Evolutionary conservation across 805 yeast species (phyloP), one percentile per base, ranked within the genome.

Genomic region (Teunomyces stri): DNA sequence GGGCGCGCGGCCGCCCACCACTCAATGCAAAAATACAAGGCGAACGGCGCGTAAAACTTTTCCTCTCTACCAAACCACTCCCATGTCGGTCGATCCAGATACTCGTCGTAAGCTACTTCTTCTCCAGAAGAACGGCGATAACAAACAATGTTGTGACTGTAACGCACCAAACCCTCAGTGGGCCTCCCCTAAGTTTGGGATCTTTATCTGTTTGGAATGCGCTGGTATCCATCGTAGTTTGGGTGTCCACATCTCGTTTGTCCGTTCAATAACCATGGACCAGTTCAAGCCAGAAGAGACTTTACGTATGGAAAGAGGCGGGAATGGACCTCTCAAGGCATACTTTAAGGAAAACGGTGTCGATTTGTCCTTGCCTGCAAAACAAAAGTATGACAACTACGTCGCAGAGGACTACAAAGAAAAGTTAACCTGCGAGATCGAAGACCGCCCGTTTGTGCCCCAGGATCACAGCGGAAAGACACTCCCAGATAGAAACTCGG

Each of bases 121-220:
- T 37, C 70, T 92, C 51, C 98, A 92, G 62, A 89, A 89, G 63
- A 74, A 75, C 41, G 96, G 92, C 22, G 85, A 75, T 11, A 89
- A 90, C 74, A 89, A 86, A 71, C 84, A 81, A 65, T 94, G 99
- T 69, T 86, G 89, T 66, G 99, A 94, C 66, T 94, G 99, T 69
- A 77, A 74, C 33, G 96, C 97, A 1, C 96, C 96, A 49, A 92
- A 91, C 64, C 99, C 99, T 7, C 99, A 94, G 67, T 94, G 99
- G 99, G 97, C 98, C 1, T 89, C 97, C 11, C 98, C 98, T 31
- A 94, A 94, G 68, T 90, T 92, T 69, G 99, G 99, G 50, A 87
- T 94, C 51, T 94, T 91, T 69, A 92, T 94, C 62, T 94, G 99
- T 68, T 78, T 94, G 35, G 99, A 94, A 65, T 94, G 99, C 74